Percentiles rank a stretch among this genome's conserved stretches.
Conservation (phyloP, 306 rosid genomes). For the Inga leiocalycina region DNA sequence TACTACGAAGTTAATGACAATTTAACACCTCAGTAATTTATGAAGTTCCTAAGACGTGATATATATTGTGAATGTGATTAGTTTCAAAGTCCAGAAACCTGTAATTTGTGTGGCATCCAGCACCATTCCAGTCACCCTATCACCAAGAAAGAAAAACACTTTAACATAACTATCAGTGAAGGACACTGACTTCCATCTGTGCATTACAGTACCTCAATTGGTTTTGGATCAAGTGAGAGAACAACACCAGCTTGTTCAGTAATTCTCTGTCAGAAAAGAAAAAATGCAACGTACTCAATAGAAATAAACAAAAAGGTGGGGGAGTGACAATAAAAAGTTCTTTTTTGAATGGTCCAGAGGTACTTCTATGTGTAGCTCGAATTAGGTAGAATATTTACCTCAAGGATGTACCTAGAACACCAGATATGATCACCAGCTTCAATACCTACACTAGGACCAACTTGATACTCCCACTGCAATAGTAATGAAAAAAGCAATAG, state of each 20-base stretch:
- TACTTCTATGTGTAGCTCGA: neutral
- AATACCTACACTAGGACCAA: slow-evolving; percentile 98
- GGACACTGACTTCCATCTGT: slow-evolving; percentile 2
- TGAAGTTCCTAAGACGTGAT: slow-evolving; percentile 9
- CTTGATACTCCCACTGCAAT: slow-evolving; percentile 98
- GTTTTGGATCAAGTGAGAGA: slow-evolving; percentile 96
- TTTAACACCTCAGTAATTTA: slow-evolving; percentile 17
- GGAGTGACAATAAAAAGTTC: neutral
- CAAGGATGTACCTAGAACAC: slow-evolving; percentile 91
- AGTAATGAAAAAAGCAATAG: slow-evolving; percentile 22
- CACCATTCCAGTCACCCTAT: slow-evolving; percentile 99
- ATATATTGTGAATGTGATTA: slow-evolving; percentile 8
- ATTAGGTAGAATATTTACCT: slow-evolving; percentile 62
- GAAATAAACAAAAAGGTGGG: slow-evolving; percentile 6
- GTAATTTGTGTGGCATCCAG: slow-evolving; percentile 97
- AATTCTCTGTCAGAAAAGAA: slow-evolving; percentile 73
- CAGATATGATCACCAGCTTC: slow-evolving; percentile 95
- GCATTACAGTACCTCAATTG: slow-evolving; percentile 70
- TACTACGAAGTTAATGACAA: slow-evolving; percentile 53
- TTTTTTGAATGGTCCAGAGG: slow-evolving; percentile 21
- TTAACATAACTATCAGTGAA: slow-evolving; percentile 9
- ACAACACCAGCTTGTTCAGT: slow-evolving; percentile 99
- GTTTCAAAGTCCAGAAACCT: slow-evolving; percentile 53
- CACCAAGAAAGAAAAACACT: slow-evolving; percentile 20
- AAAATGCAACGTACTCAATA: slow-evolving; percentile 12